These are phyloP conservation scores for Serendipita indica DNA, from an alignment of 768 basidiomycete species.

Conservation along the genomic window DNA sequence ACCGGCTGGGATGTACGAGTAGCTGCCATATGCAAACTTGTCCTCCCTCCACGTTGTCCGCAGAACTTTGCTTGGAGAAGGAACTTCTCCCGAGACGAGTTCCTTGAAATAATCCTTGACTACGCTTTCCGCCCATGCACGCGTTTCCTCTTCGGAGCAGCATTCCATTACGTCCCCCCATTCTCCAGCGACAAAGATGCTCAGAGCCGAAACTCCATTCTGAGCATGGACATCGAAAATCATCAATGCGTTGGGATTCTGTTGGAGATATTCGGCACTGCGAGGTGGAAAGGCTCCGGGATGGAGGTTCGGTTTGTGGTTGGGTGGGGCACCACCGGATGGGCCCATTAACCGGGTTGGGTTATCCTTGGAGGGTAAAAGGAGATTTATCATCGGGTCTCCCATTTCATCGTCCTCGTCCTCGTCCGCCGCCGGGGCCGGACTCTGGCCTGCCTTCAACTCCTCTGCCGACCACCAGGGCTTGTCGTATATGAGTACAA, in stretches of 20 bases:
- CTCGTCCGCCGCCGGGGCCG: too few relatives aligned
- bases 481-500: constrained; percentile 17
- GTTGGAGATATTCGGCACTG: background rate
- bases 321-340: background rate
- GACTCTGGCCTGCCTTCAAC: too few relatives aligned
- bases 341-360: background rate
- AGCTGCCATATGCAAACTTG: constrained; percentile 7
- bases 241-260: constrained; percentile 3
- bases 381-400: background rate
- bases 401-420: background rate
- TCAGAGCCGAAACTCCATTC: background rate
- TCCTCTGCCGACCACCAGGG: constrained; percentile 19
- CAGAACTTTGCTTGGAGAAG: background rate
- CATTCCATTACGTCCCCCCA: background rate
- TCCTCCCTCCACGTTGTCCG: constrained; percentile 9
- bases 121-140: background rate
- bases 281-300: background rate
- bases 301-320: background rate
- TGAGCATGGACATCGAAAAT: background rate
- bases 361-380: background rate
- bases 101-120: background rate
- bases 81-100: constrained; percentile 10
- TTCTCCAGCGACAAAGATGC: constrained; percentile 2
- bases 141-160: background rate
- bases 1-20: constrained; percentile 10